A percentile compares a stretch with the other conserved stretches of the same genome.
Evolutionary conservation across 2,329 filamentous ascomycete species (phyloP).

Genomic region (Drechslera avenae): DNA sequence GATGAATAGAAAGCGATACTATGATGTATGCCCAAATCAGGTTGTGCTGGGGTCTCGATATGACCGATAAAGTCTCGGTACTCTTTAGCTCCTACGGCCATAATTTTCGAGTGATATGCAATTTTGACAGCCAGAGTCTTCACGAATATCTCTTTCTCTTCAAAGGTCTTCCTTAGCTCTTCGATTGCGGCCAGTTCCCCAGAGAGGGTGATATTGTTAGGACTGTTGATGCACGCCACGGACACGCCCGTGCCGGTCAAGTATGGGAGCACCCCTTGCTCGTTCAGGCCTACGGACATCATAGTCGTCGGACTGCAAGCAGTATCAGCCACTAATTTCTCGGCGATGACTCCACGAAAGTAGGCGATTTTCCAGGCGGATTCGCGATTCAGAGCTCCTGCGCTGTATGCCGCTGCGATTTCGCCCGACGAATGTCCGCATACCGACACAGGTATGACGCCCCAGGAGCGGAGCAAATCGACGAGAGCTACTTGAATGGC

Average conservation of each 20-base stretch:
- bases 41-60: too few relatives aligned
- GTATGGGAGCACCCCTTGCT: conserved; percentile 3
- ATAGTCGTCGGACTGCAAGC: not conserved
- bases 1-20: too few relatives aligned
- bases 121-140: too few relatives aligned
- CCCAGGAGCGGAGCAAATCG: conserved; percentile 12
- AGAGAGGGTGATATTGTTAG: conserved; percentile 50
- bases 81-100: too few relatives aligned
- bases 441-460: conserved; percentile 13
- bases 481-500: conserved; percentile 7
- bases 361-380: conserved; percentile 12
- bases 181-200: conserved; percentile 32
- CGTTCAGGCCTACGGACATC: conserved; percentile 8
- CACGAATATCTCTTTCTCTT: not conserved
- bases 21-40: too few relatives aligned
- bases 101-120: too few relatives aligned
- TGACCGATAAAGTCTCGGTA: too few relatives aligned
- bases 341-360: conserved; percentile 13
- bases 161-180: conserved; percentile 43
- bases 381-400: not conserved
- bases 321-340: not conserved
- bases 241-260: conserved; percentile 3
- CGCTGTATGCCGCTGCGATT: conserved; percentile 27
- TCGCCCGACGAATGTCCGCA: conserved; percentile 32
- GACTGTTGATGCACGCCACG: conserved; percentile 40